phyloP scores from a whole-genome alignment of 257 asterid species.

The Solanum rostratum region DNA sequence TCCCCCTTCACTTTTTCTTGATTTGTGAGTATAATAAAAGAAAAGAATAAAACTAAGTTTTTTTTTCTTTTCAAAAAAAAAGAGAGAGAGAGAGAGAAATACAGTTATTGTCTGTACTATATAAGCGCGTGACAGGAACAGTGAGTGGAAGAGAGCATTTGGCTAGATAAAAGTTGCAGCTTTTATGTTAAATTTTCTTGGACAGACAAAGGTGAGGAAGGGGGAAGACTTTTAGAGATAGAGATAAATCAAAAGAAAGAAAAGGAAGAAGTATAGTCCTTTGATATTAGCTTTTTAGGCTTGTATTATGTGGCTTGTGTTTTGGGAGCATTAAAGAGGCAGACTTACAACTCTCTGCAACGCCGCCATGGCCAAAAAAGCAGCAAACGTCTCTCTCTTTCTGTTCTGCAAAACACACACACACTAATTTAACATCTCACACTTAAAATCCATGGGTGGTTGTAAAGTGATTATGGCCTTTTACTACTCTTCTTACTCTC shows the following conservation, averaged over 20 bases:
- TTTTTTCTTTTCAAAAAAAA: background rate
- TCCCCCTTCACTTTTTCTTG: slow-evolving; percentile 18
- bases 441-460: background rate
- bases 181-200: slow-evolving; percentile 15
- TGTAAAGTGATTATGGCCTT: background rate
- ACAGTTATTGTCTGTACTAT: background rate
- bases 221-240: slow-evolving; percentile 27
- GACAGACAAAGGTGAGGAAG: slow-evolving; percentile 16
- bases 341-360: slow-evolving; percentile 79
- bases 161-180: slow-evolving; percentile 15
- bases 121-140: slow-evolving; percentile 13
- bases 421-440: slow-evolving; percentile 6
- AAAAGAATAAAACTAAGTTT: slow-evolving; percentile 15
- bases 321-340: slow-evolving; percentile 38
- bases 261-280: background rate
- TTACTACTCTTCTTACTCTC: background rate
- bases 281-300: slow-evolving; percentile 4
- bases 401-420: background rate
- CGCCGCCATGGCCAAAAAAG: slow-evolving; percentile 85
- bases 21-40: slow-evolving; percentile 22
- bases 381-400: slow-evolving; percentile 17
- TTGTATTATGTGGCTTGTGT: slow-evolving; percentile 39
- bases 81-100: background rate
- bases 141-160: background rate
- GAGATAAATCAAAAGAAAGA: slow-evolving; percentile 3